Evolutionary conservation across 2,329 filamentous ascomycete genomes (phyloP).

Genomic region (Nemania bipapillata): DNA sequence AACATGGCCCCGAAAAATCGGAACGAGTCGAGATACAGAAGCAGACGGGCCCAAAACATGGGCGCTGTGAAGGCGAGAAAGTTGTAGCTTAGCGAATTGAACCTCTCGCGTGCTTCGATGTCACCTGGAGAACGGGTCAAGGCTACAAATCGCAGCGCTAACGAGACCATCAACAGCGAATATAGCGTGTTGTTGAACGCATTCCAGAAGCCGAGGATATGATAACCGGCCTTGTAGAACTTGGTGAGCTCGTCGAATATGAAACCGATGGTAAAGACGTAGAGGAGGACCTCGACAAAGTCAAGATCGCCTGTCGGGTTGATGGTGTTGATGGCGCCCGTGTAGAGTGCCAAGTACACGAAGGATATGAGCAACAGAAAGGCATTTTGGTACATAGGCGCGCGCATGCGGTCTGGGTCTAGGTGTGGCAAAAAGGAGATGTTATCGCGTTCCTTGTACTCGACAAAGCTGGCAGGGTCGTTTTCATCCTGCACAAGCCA

Average conservation of each 20-base stretch:
- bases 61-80: conserved; percentile 92
- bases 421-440: conserved; percentile 82
- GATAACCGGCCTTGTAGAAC: conserved; percentile 91
- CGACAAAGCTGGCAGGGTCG: conserved; percentile 87
- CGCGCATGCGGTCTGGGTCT: conserved; percentile 92
- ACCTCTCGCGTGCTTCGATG: conserved; percentile 65
- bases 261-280: conserved; percentile 91
- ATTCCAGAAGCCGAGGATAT: conserved; percentile 96
- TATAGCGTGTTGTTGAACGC: conserved; percentile 91
- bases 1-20: conserved; percentile 98
- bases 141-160: conserved; percentile 82
- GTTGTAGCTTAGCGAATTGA: conserved; percentile 89
- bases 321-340: conserved; percentile 91
- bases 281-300: conserved; percentile 82
- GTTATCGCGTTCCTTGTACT: conserved; percentile 85
- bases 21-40: conserved; percentile 92
- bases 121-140: conserved; percentile 68
- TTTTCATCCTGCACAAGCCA: conserved; percentile 97
- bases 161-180: conserved; percentile 77
- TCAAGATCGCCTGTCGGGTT: conserved; percentile 87
- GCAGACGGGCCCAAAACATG: conserved; percentile 94
- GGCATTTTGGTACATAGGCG: conserved; percentile 90
- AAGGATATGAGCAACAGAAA: conserved; percentile 87
- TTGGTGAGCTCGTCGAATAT: conserved; percentile 88
- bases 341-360: conserved; percentile 85